Evolutionary conservation across 164 flowering plant genomes (phyloP).

Genomic region (Vitis labrusca): DNA sequence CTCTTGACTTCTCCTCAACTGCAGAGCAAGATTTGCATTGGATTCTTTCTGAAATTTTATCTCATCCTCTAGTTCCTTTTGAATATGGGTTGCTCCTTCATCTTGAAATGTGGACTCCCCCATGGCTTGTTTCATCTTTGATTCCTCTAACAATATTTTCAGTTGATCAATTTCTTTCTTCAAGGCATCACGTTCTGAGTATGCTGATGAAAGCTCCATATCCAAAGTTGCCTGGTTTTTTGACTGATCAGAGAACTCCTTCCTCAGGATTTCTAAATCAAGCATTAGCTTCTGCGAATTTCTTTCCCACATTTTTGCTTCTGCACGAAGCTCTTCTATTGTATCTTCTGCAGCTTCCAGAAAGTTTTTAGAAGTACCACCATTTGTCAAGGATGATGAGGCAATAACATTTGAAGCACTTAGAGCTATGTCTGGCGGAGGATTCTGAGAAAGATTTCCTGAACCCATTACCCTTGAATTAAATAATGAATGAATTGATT

Average conservation of each 20-base stretch:
- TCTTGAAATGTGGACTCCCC: slow-evolving; percentile 31
- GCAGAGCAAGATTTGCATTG: slow-evolving; percentile 56
- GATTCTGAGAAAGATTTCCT: slow-evolving; percentile 24
- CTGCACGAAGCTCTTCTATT: slow-evolving; percentile 64
- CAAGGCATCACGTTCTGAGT: slow-evolving; percentile 56
- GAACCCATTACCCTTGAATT: slow-evolving; percentile 35
- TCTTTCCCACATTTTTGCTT: slow-evolving; percentile 86
- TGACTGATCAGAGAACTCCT: slow-evolving; percentile 60
- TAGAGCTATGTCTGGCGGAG: slow-evolving; percentile 22
- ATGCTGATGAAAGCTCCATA: slow-evolving; percentile 66
- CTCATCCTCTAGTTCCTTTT: slow-evolving; percentile 61
- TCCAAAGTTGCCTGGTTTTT: slow-evolving; percentile 44
- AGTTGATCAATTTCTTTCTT: slow-evolving; percentile 59
- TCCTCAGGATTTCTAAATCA: slow-evolving; percentile 61
- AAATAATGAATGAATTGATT: slow-evolving; percentile 47
- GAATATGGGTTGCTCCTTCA: slow-evolving; percentile 24
- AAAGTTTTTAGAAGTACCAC: slow-evolving; percentile 47
- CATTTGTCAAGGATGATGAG: slow-evolving; percentile 33
- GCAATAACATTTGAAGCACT: slow-evolving; percentile 14
- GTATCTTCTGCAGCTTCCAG: slow-evolving; percentile 70
- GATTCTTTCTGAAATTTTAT: slow-evolving; percentile 58
- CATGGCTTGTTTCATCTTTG: slow-evolving; percentile 25
- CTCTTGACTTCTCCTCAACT: slow-evolving; percentile 70
- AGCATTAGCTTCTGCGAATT: slow-evolving; percentile 64
- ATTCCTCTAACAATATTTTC: slow-evolving; percentile 38